Base-by-base conservation (phyloP, 2,329 filamentous ascomycete species). In the Pleochaeta shiraiana region DNA sequence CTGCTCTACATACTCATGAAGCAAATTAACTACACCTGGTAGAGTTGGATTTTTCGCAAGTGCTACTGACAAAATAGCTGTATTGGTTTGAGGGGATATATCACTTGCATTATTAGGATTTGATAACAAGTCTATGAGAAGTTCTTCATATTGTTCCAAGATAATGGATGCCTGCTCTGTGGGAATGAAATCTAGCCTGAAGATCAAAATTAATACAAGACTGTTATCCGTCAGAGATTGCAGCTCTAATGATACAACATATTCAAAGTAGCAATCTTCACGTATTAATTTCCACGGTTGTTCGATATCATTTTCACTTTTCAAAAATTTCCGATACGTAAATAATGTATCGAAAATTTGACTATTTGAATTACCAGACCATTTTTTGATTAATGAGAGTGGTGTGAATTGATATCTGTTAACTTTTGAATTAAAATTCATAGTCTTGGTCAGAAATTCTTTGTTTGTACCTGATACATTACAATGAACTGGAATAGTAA, bases 291-390 rank as follows among this genome's bases (percentile, higher is more conserved):
- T 76, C 86, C 88, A 95, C 0, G 78, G 75, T 3, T 71, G 53
- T 4, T 34, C 39, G 39, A 53, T 53, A 0, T 72, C 65, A 19
- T 68, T 63, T 1, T 68, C 66, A 60, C 39, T 65, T 64, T 39
- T 68, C 21, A 63, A 74, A 68, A 65, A 77, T 68, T 87, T 88
- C 70, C 95, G 91, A 70, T 90, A 92, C 0, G 89, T 86, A 66
- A 96, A 83, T 0, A 96, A 77, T 0, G 90, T 92, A 70, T 96
- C 90, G 69, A 96, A 95, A 0, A 93, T 77, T 0, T 80, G 76
- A 6, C 81, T 79, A 28, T 85, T 82, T 0, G 84, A 77, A 65
- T 82, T 79, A 0, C 84, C 84, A 21, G 88, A 78, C 79, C 85
- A 86, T 62, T 80, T 83, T 69, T 95, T 88, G 11, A 95, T 85